Base-by-base conservation (phyloP, 352 stramenopile genomes). In the Thraustochytrium striatum region DNA sequence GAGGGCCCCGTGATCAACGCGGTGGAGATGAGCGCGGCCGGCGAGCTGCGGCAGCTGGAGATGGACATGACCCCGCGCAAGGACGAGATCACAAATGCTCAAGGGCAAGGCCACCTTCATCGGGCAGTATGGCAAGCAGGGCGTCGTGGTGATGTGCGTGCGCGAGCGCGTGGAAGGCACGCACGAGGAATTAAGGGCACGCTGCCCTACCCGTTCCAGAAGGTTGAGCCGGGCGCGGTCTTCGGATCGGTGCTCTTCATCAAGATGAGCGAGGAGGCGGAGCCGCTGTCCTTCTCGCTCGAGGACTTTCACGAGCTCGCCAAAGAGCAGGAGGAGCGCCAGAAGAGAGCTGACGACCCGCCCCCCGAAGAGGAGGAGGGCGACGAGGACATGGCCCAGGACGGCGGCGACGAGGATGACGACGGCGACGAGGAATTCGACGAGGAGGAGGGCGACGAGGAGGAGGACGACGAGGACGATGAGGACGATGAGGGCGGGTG, bases 61-160 rank as follows among this genome's bases (percentile, higher is more conserved):
- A 75, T 75, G 65, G 65, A 75, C 52, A 75, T 75, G 65, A 75
- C 65, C 28, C 65, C 65, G 9, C 30, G 30, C 44, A 75, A 75
- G 36, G 65, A 75, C 36, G 65, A 75, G 16, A 75, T 75, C 0
- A 75, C 65, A 39, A 75, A 75, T 41, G 28, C 65, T 75, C 19
- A 9, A 43, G 7, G 65, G 65, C 47, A 30, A 16, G 30, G 65
- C 65, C 1, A 75, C 65, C 25, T 75, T 75, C 30, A 21, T 75
- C 68, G 65, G 65, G 30, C 43, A 75, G 47, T 75, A 61, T 43
- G n/a, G 52, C 21, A 38, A 61, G 32, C 65, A 75, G 13, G 35
- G 47, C 25, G 65, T 75, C 0, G 65, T 75, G 11, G 32, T 75
- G 9, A 75, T 75, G 65, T 2, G 16, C 44, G 41, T 61, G 47